Evolutionary conservation across 73 alveolate genomes (phyloP), one percentile per base, ranked within the genome.

Genomic region (Paramecium pentaurelia): DNA sequence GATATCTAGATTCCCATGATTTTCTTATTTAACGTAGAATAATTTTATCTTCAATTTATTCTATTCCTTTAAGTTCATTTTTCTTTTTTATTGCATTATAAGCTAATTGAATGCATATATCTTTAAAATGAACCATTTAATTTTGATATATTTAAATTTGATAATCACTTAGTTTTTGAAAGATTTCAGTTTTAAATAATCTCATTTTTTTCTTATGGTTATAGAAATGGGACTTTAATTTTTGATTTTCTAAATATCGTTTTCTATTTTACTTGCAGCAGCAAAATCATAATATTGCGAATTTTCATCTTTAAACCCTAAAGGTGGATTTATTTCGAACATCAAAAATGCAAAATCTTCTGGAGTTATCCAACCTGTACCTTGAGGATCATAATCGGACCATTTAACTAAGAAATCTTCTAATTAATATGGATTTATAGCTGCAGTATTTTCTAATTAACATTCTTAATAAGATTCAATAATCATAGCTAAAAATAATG

Each of bases 301-400:
- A 32, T 84, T 84, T 77, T 91, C 95, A 44, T 91, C 89, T 20
- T 47, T 58, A 22, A 22, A 40, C 0, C 95, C 95, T 25, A 90
- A 54, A 28, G 95, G 95, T 20, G 51, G 51, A 37, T 44, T 30
- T 7, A 90, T 34, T 49, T 90, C 95, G 44, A 75, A 77, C 93
- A 90, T 75, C 6, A 90, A 83, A 83, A 90, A 90, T 44, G 86
- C 93, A 38, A 90, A 60, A 49, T 80, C 86, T 32, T 83, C 51
- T 14, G 59, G 38, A 8, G 85, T 73, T 36, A 90, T 77, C 93
- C 92, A 90, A 18, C 95, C 95, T 40, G 86, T 83, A 20, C 91
- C 95, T 83, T 44, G 28, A 80, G 93, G 68, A 54, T 90, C 95
- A 45, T 90, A 90, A 27, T 90, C 95, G 9, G 47, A 27, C 95